Conservation (phyloP, 305 asterid species). For the Stenogyne calaminthoides region DNA sequence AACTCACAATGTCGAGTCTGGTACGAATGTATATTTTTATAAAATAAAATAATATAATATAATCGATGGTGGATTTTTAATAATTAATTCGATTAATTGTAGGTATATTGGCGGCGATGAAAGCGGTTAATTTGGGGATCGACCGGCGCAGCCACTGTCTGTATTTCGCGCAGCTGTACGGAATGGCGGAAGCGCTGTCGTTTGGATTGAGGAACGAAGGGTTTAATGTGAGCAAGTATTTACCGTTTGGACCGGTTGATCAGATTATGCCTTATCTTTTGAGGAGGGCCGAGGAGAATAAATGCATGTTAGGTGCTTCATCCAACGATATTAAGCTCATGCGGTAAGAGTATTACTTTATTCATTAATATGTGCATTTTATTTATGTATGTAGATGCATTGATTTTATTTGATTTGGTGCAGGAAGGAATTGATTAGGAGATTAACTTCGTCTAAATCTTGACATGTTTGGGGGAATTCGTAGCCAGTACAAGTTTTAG, state of each 20-base stretch:
- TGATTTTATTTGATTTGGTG: neutral
- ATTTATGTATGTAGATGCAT: too few species aligned
- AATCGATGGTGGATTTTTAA: too few species aligned
- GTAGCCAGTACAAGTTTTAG: neutral
- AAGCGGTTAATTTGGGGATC: slow-evolving; percentile 58
- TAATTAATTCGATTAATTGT: neutral
- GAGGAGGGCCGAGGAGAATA: slow-evolving; percentile 88
- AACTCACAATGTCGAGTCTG: slow-evolving; percentile 87
- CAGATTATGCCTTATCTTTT: slow-evolving; percentile 84
- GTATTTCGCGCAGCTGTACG: slow-evolving; percentile 82
- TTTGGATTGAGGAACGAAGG: slow-evolving; percentile 72
- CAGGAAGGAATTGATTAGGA: slow-evolving; percentile 57
- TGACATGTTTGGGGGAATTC: slow-evolving; percentile 4
- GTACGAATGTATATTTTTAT: too few species aligned
- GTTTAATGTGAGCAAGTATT: slow-evolving; percentile 71
- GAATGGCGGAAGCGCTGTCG: slow-evolving; percentile 77
- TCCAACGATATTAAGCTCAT: slow-evolving; percentile 56
- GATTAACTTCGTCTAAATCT: slow-evolving; percentile 29
- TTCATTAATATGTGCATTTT: too few species aligned
- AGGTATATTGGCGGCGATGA: slow-evolving; percentile 71
- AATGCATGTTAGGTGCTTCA: slow-evolving; percentile 64
- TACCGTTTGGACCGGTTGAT: slow-evolving; percentile 83
- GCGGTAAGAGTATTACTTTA: slow-evolving; percentile 41
- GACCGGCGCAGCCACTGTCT: slow-evolving; percentile 41
- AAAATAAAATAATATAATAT: too few species aligned